These are phyloP conservation scores for Barbarea vulgaris DNA, from an alignment of 345 rosid species.

Conservation along the genomic window DNA sequence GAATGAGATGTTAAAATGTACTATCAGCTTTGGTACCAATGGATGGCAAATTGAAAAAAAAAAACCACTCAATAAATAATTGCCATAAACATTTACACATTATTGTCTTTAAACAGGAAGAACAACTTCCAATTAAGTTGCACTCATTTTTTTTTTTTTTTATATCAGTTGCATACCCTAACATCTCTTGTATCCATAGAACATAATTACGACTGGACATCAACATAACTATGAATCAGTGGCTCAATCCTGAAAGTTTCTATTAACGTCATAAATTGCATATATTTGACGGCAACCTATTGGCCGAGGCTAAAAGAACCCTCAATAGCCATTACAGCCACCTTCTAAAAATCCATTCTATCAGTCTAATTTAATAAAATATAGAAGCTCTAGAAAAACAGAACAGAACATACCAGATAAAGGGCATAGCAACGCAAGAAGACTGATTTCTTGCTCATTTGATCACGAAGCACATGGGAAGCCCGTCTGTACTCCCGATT, in stretches of 20 bases:
- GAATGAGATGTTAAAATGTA: not conserved
- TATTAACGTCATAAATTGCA: not conserved
- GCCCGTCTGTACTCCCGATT: slow-evolving; percentile 89
- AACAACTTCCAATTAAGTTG: slow-evolving; percentile 8
- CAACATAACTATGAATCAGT: not conserved
- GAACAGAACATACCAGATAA: slow-evolving; percentile 66
- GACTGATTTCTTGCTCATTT: slow-evolving; percentile 71
- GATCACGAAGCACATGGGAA: slow-evolving; percentile 81
- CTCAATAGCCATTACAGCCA: not conserved
- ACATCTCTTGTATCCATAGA: slow-evolving; percentile 2
- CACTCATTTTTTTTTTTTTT: not conserved
- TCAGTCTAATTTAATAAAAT: not conserved
- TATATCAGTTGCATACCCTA: not conserved
- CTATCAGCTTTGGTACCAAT: not conserved
- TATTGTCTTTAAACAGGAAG: not conserved
- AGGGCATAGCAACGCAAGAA: slow-evolving; percentile 93
- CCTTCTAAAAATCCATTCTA: not conserved
- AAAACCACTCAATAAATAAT: not conserved
- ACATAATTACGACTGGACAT: not conserved
- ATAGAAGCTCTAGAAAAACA: slow-evolving; percentile 10
- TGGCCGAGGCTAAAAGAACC: not conserved
- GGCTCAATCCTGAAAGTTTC: not conserved
- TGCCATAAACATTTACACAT: not conserved
- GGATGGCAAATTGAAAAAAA: not conserved
- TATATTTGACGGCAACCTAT: not conserved